Conservation (phyloP, 1,284 basidiomycete genomes). For the Erythrobasidium hasegawianum region DNA sequence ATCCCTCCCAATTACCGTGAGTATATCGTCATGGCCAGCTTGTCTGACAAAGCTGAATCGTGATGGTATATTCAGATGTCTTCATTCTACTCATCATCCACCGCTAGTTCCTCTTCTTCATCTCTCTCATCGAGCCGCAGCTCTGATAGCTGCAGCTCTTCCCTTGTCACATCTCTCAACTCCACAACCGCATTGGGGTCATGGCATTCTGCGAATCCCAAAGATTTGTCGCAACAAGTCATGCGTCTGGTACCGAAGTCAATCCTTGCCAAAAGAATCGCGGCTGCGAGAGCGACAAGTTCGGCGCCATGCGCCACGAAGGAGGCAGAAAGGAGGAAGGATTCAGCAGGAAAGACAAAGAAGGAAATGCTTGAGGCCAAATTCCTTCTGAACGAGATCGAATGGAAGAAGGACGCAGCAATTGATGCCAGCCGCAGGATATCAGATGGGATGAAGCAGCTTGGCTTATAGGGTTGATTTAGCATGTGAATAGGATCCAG, state of each 20-base stretch:
- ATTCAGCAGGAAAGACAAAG: slow-evolving; percentile 4
- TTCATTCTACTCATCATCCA: neutral
- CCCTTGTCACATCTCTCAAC: neutral
- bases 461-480: neutral
- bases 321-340: no score
- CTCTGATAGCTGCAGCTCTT: slow-evolving; percentile 9
- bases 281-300: slow-evolving; percentile 2
- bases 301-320: neutral
- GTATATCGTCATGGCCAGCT: no score
- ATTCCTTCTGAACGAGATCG: slow-evolving; percentile 13
- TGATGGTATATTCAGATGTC: neutral
- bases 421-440: slow-evolving; percentile 5
- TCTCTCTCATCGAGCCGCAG: neutral
- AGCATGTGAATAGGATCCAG: no score
- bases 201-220: neutral
- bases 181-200: neutral
- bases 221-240: neutral
- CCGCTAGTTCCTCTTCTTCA: neutral
- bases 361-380: slow-evolving; percentile 4
- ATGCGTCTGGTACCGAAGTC: slow-evolving; percentile 16
- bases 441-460: neutral
- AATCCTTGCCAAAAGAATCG: slow-evolving; percentile 10
- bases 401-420: slow-evolving; percentile 24
- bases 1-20: no score
- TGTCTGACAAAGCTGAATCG: neutral